Evolutionary conservation across 495 filamentous ascomycete species (phyloP), one percentile per base, ranked within the genome.

Genomic region (Annulohypoxylon moriforme): DNA sequence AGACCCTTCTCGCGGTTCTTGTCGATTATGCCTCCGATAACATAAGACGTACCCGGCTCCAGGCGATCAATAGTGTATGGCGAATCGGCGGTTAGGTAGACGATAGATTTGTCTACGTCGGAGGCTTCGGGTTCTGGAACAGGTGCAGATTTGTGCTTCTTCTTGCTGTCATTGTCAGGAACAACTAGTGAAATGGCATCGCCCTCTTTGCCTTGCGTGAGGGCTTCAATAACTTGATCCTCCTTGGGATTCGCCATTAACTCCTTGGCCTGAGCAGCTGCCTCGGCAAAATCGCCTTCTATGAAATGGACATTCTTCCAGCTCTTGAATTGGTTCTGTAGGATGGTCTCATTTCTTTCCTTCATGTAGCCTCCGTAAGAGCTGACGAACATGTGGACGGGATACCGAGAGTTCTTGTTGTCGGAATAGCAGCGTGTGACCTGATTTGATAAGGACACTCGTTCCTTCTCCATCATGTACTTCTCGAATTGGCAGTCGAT

Each of bases 1-100:
- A 97, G 81, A 0, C 92, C 94, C 80, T 99, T 99, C 78, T 99
- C 88, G 22, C 96, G 85, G 75, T 99, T 99, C 80, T 91, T 92
- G 77, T 99, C 96, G 24, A 99, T 96, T 25, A 99, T 82, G 0
- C 95, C 96, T 18, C 96, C 96, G 62, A 99, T 92, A 36, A 99
- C 92, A 76, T 99, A 99, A 47, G 88, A 94, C 38, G 89, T 93
- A 81, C 94, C 91, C 0, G 93, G 90, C 78, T 92, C 92, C 24
- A 98, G 85, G 50, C 90, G 84, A 0, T 89, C 87, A 29, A 99
- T 80, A 0, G 92, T 97, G 57, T 97, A 84, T 0, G 91, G 88
- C 46, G 92, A 94, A 75, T 98, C 96, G 46, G 92, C 91, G 22
- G 92, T 91, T 8, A 99, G 88, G 72, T 99, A 99, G 22, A 99